These are phyloP conservation scores for Fusarium sp. DNA, from an alignment of 2,329 filamentous ascomycete genomes.

Conservation along the genomic window DNA sequence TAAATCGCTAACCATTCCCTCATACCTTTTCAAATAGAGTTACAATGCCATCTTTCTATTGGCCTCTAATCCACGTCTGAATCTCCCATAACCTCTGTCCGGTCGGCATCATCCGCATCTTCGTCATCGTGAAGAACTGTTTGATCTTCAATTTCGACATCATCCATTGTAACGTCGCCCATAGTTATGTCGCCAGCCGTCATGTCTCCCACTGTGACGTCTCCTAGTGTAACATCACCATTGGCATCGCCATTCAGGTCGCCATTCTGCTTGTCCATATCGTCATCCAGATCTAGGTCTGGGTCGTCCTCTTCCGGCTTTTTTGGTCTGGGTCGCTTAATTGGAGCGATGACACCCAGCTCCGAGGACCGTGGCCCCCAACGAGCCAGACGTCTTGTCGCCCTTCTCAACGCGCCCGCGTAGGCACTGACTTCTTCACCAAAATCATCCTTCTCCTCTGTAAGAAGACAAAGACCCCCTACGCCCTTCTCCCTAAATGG, in stretches of 20 bases:
- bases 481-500: slow-evolving; percentile 69
- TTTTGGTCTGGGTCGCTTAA: slow-evolving; percentile 57
- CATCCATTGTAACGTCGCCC: slow-evolving; percentile 62
- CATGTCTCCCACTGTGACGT: slow-evolving; percentile 50
- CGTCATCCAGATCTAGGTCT: slow-evolving; percentile 46
- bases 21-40: slow-evolving; percentile 20
- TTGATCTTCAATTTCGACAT: slow-evolving; percentile 65
- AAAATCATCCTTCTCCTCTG: slow-evolving; percentile 76
- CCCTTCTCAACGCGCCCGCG: slow-evolving; percentile 73
- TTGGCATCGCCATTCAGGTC: slow-evolving; percentile 40
- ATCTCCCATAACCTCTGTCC: slow-evolving; percentile 54
- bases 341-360: slow-evolving; percentile 60
- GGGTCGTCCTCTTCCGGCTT: slow-evolving; percentile 41
- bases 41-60: slow-evolving; percentile 7
- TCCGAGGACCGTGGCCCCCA: slow-evolving; percentile 68
- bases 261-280: slow-evolving; percentile 40
- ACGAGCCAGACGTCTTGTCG: slow-evolving; percentile 73
- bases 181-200: slow-evolving; percentile 44
- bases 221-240: slow-evolving; percentile 60
- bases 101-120: slow-evolving; percentile 59
- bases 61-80: slow-evolving; percentile 50
- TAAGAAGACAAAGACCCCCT: slow-evolving; percentile 73
- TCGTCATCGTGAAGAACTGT: slow-evolving; percentile 56
- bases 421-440: slow-evolving; percentile 80
- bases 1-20: slow-evolving; percentile 34